Evolutionary conservation across 345 rosid genomes (phyloP), one percentile per base, ranked within the genome.

Genomic region (Salix udensis): DNA sequence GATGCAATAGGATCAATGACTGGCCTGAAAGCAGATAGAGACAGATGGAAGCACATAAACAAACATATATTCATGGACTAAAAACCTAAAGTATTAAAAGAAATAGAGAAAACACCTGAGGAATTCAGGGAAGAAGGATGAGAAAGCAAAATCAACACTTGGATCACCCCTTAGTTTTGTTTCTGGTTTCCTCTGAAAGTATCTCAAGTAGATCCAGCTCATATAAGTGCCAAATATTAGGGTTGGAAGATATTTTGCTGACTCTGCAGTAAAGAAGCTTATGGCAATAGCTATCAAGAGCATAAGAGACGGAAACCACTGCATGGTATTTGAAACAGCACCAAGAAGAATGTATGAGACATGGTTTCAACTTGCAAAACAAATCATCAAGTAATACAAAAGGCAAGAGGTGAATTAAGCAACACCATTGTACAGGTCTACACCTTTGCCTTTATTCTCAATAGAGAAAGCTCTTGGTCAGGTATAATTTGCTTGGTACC

Each of bases 181-280:
- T 85, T 94, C 94, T 72, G 95, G 92, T 80, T 88, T 94, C 85
- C 82, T 89, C 82, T 94, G 99, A 31, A 88, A 77, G 83, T 92
- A 94, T 81, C 99, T 91, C 73, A 94, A 91, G 88, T 94, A 96
- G 81, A 94, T 80, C 98, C 99, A 96, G 74, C 98, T 91, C 78
- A 81, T 80, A 79, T 96, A 94, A 70, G 97, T 91, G 66, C 98
- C 99, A 78, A 94, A 91, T 86, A 94, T 88, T 72, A 94, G 80
- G 67, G 94, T 89, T 46, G 99, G 99, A 84, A 94, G 98, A 76
- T 96, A 94, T 39, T 88, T 79, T 65, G 89, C 89, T 46, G 96
- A 88, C 71, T 92, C 89, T 58, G 85, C 64, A 23, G 87, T 90
- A 78, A 96, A 94, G 87, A 94, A 89, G 88, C 99, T 91, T 77